Conservation (phyloP, 352 stramenopile species). For the Globisporangium middletonii region DNA sequence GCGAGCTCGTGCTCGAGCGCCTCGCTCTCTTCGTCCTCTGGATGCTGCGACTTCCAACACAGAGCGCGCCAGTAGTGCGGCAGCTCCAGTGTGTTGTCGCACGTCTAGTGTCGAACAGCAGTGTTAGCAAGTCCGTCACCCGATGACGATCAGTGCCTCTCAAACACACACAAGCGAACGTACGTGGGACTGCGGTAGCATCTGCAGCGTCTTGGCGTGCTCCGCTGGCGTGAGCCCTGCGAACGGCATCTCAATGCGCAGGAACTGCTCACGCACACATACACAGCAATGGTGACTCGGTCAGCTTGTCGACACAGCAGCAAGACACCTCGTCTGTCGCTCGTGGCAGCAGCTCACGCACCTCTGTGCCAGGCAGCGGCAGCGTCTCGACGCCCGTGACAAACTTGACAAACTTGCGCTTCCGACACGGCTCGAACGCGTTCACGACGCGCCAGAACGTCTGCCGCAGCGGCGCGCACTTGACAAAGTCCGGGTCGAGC, state of each 20-base stretch:
- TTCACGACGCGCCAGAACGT: conserved; percentile 56
- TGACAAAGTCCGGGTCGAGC: conserved; percentile 49
- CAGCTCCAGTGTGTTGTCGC: conserved; percentile 69
- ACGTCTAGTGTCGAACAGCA: conserved; percentile 30
- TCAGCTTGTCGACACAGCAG: too few relatives aligned
- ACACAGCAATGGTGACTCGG: not conserved
- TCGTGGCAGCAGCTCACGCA: conserved; percentile 14
- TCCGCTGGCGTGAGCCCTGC: conserved; percentile 31
- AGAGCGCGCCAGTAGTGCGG: conserved; percentile 71
- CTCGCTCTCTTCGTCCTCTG: conserved; percentile 18
- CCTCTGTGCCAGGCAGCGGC: conserved; percentile 55
- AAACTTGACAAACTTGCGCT: conserved; percentile 71
- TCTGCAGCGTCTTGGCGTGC: conserved; percentile 37
- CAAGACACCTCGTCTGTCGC: too few relatives aligned
- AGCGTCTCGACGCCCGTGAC: conserved; percentile 65
- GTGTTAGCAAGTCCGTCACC: not conserved
- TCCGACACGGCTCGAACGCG: conserved; percentile 36
- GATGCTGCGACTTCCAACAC: conserved; percentile 38
- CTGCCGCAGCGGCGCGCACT: conserved; percentile 27
- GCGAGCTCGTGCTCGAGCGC: conserved; percentile 36
- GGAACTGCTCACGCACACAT: conserved; percentile 30
- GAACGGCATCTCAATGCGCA: conserved; percentile 77
- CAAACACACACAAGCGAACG: conserved; percentile 4
- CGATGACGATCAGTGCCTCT: not conserved
- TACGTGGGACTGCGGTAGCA: conserved; percentile 74